Percentiles rank a stretch among this genome's conserved stretches.
Evolutionary conservation across 75 land plant genomes (phyloP).

Genomic region (Chamaecyparis obtusa): DNA sequence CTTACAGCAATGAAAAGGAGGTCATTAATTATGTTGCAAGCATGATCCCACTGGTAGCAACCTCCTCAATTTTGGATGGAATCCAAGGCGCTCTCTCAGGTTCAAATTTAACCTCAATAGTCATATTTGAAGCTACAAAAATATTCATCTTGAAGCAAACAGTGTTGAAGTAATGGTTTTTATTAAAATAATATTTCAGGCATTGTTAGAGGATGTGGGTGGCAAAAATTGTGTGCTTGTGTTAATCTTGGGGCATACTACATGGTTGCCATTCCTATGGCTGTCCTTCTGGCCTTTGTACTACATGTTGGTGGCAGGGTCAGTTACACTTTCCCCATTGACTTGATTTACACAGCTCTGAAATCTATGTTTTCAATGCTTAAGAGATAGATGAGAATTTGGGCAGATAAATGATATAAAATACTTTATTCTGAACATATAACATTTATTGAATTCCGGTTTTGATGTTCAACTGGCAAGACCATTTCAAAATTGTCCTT

Average conservation of each 20-base stretch:
- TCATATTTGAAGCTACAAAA: no score
- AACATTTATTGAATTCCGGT: no score
- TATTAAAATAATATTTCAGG: conserved; percentile 30
- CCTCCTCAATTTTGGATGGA: conserved; percentile 64
- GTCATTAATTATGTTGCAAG: no score
- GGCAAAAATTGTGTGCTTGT: conserved; percentile 64
- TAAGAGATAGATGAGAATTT: no score
- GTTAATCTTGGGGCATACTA: conserved; percentile 38
- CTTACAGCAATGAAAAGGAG: no score
- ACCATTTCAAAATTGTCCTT: neutral
- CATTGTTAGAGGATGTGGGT: conserved; percentile 77
- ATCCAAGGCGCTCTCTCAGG: conserved; percentile 83
- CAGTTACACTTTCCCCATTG: neutral
- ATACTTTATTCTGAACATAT: no score
- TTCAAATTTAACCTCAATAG: neutral
- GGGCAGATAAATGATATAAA: no score
- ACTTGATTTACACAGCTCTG: neutral
- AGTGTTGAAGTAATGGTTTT: neutral
- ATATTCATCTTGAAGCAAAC: no score
- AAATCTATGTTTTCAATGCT: neutral
- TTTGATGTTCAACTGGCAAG: no score
- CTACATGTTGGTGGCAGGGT: conserved; percentile 60
- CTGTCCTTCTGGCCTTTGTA: conserved; percentile 8
- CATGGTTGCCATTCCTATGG: conserved; percentile 63
- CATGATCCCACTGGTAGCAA: no score